Conservation (phyloP, 2,329 filamentous ascomycete genomes). For the Diplodia scrobiculata region DNA sequence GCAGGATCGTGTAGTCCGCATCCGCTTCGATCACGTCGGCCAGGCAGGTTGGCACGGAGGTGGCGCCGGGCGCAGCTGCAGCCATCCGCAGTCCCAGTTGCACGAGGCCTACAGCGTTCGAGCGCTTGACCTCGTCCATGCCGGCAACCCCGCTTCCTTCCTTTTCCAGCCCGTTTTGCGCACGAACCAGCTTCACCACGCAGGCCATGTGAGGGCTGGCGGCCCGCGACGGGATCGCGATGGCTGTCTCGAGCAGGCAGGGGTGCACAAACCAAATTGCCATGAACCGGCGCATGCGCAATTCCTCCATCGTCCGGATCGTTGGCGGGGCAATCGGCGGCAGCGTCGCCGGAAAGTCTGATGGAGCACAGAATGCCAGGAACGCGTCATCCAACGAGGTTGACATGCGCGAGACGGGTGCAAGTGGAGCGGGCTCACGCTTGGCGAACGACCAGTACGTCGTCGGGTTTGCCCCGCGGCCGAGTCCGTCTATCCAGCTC, state of each 20-base stretch:
- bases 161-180: slow-evolving; percentile 46
- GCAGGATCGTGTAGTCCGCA: background rate
- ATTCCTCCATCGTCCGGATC: background rate
- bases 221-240: slow-evolving; percentile 44
- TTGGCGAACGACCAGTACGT: background rate
- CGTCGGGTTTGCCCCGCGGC: background rate
- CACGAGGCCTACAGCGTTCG: slow-evolving; percentile 38
- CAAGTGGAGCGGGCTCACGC: background rate
- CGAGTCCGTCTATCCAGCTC: slow-evolving; percentile 48
- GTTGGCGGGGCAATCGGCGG: background rate
- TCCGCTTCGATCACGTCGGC: slow-evolving; percentile 31
- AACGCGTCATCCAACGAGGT: too few species aligned
- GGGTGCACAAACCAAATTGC: slow-evolving; percentile 46
- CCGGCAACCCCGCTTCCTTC: slow-evolving; percentile 44
- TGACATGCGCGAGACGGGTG: background rate
- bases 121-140: slow-evolving; percentile 46
- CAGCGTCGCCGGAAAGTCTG: background rate
- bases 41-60: slow-evolving; percentile 32
- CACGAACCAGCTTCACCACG: slow-evolving; percentile 46
- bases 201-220: slow-evolving; percentile 40
- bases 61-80: slow-evolving; percentile 31
- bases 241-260: slow-evolving; percentile 45
- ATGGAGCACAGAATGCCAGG: background rate
- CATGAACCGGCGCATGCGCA: slow-evolving; percentile 33
- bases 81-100: slow-evolving; percentile 42